Evolutionary conservation across 2,329 filamentous ascomycete genomes (phyloP).

Genomic region (Aspergillus sp.): DNA sequence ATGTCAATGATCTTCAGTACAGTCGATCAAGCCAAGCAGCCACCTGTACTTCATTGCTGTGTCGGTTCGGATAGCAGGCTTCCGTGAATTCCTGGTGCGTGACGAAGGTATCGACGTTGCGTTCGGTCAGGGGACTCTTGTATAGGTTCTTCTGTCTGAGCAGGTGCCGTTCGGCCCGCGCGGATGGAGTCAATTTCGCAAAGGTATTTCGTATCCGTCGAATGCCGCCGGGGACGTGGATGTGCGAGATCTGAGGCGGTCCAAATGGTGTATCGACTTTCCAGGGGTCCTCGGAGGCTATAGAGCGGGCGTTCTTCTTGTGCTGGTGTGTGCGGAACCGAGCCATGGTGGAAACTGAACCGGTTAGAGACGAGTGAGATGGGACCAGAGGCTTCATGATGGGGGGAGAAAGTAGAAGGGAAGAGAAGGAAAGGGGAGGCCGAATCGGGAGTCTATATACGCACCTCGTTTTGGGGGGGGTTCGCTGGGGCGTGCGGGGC

Average conservation of each 20-base stretch:
- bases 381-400: background rate
- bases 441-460: slow-evolving; percentile 12
- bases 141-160: slow-evolving; percentile 36
- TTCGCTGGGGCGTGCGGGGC: slow-evolving; percentile 11
- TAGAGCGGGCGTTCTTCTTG: slow-evolving; percentile 25
- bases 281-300: slow-evolving; percentile 30
- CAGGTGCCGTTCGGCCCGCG: slow-evolving; percentile 35
- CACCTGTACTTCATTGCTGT: slow-evolving; percentile 66
- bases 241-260: slow-evolving; percentile 29
- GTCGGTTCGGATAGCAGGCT: slow-evolving; percentile 59
- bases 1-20: slow-evolving; percentile 53
- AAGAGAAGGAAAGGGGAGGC: background rate
- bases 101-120: slow-evolving; percentile 38
- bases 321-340: slow-evolving; percentile 20
- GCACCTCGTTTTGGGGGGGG: slow-evolving; percentile 1
- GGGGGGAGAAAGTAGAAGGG: background rate
- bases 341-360: slow-evolving; percentile 9
- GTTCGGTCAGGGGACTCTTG: slow-evolving; percentile 36
- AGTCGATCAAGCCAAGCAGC: slow-evolving; percentile 71
- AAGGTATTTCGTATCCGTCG: slow-evolving; percentile 37
- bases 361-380: slow-evolving; percentile 10
- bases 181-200: slow-evolving; percentile 33
- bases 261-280: slow-evolving; percentile 34
- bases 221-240: slow-evolving; percentile 30
- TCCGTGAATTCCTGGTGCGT: slow-evolving; percentile 40